These are phyloP conservation scores for Penicillium sp. DNA, from an alignment of 2,329 filamentous ascomycete genomes.

Conservation along the genomic window DNA sequence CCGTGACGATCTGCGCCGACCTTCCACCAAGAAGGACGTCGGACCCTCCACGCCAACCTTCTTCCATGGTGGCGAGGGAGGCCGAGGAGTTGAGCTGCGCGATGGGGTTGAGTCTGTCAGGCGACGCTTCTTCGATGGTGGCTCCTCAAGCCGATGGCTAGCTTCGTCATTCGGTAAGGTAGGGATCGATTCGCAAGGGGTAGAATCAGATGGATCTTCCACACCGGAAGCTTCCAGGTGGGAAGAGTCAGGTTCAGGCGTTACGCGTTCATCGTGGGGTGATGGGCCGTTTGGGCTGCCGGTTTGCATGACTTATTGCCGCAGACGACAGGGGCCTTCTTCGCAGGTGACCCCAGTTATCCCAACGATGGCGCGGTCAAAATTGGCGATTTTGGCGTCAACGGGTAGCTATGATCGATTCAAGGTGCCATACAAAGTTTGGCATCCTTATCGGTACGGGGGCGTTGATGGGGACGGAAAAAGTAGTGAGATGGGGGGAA, in stretches of 20 bases:
- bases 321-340: constrained; percentile 44
- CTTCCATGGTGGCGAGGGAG: constrained; percentile 87
- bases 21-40: constrained; percentile 71
- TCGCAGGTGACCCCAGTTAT: constrained; percentile 46
- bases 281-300: constrained; percentile 42
- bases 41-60: constrained; percentile 80
- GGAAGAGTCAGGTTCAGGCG: constrained; percentile 28
- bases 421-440: constrained; percentile 40
- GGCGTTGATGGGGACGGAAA: constrained; percentile 41
- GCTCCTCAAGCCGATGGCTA: constrained; percentile 36
- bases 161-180: constrained; percentile 30
- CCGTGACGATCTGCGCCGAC: constrained; percentile 61
- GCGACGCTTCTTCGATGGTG: constrained; percentile 48
- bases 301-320: constrained; percentile 49
- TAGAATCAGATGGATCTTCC: constrained; percentile 24
- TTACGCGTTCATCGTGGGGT: constrained; percentile 41
- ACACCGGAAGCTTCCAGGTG: constrained; percentile 20
- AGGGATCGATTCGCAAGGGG: constrained; percentile 25
- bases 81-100: constrained; percentile 41
- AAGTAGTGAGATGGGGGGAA: constrained; percentile 30
- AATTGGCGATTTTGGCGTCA: constrained; percentile 41
- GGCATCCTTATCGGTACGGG: constrained; percentile 45
- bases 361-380: constrained; percentile 41
- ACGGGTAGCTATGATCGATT: constrained; percentile 35
- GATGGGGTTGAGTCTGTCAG: constrained; percentile 37